A percentile compares a stretch with the other conserved stretches of the same genome.
These are phyloP conservation scores for Hemileia vastatrix DNA, from an alignment of 1,284 basidiomycete genomes.

Conservation along the genomic window DNA sequence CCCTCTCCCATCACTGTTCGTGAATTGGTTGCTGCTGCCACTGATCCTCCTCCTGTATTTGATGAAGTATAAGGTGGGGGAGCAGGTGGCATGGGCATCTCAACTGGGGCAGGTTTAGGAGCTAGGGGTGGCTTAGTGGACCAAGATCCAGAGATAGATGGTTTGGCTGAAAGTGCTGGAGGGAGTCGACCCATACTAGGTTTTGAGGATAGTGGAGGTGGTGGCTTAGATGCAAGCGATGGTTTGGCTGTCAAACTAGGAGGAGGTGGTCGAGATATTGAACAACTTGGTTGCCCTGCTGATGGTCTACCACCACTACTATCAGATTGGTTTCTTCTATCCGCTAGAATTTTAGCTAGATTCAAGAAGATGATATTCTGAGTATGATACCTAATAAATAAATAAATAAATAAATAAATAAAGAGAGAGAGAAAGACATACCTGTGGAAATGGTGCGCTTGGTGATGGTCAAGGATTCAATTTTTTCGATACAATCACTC, in stretches of 20 bases:
- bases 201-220: slow-evolving; percentile 1
- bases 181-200: background rate
- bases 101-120: slow-evolving; percentile 8
- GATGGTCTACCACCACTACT: slow-evolving; percentile 31
- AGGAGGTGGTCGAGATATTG: background rate
- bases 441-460: slow-evolving; percentile 74
- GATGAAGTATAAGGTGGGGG: slow-evolving; percentile 40
- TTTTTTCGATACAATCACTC: slow-evolving; percentile 61
- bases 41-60: slow-evolving; percentile 6
- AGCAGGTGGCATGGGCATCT: slow-evolving; percentile 11
- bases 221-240: background rate
- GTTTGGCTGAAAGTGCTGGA: slow-evolving; percentile 5
- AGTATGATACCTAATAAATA: slow-evolving; percentile 32
- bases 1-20: no score
- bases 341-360: slow-evolving; percentile 58
- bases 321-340: slow-evolving; percentile 46
- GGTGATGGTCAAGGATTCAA: slow-evolving; percentile 49
- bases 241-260: background rate
- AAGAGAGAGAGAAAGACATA: slow-evolving; percentile 46
- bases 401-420: no score
- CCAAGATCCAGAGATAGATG: background rate
- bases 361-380: slow-evolving; percentile 21
- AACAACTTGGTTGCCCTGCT: no score
- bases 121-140: slow-evolving; percentile 3
- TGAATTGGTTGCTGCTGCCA: slow-evolving; percentile 39